Evolutionary conservation across 2,329 filamentous ascomycete genomes (phyloP), one percentile per base, ranked within the genome.

Genomic region (Paraconiothyrium sp.): DNA sequence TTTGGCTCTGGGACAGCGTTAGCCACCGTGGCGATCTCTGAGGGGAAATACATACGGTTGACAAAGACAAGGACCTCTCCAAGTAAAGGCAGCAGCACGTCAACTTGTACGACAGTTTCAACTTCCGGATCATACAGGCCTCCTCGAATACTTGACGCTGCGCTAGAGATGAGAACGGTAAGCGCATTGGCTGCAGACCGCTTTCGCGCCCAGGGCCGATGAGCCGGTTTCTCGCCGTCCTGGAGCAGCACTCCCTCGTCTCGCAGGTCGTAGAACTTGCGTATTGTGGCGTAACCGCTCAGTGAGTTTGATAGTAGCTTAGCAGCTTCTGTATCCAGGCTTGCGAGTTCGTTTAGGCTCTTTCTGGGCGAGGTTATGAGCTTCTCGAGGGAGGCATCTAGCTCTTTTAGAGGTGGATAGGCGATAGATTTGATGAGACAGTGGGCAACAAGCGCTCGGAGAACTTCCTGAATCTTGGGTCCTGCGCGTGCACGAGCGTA

Each of bases 271-370:
- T 97, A 98, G 81, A 94, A 97, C 68, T 90, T 90, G 39, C 94
- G 91, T 22, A 98, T 84, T 0, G 93, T 97, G 24, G 94, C 94
- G 73, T 98, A 98, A 24, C 94, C 94, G 75, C 92, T 95, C 10
- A 97, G 88, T 80, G 94, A 90, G 63, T 90, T 91, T 50, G 94
- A 92, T 3, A 98, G 84, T 11, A 97, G 86, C 68, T 92, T 86
- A 9, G 94, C 94, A 8, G 93, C 94, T 73, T 94, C 90, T 35
- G 91, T 81, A 70, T 97, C 94, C 57, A 90, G 85, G 30, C 86
- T 85, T 6, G 92, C 91, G 57, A 94, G 88, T 34, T 87, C 83
- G 58, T 90, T 88, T 3, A 98, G 84, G 0, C 91, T 90, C 14
- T 86, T 80, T 67, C 90, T 90, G 13, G 93, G 91, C 55, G 90